A percentile compares a stretch with the other conserved stretches of the same genome.
Conservation (phyloP, 2,329 filamentous ascomycete genomes). For the Sordariomycetes sp. region DNA sequence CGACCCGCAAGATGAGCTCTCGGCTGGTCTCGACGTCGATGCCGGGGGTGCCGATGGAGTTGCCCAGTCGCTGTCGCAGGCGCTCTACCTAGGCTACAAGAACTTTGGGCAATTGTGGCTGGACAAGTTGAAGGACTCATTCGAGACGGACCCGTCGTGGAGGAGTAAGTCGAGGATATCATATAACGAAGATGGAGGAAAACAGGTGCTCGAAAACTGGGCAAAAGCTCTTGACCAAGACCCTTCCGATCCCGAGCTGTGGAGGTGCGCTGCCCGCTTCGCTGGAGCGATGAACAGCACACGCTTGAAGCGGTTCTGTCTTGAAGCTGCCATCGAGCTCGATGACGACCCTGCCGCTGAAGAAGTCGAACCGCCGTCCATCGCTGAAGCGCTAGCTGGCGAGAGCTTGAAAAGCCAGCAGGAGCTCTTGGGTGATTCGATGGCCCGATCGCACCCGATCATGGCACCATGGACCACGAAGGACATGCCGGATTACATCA, state of each 20-base stretch:
- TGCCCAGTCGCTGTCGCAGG: conserved; percentile 76
- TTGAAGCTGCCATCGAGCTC: conserved; percentile 57
- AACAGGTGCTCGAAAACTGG: conserved; percentile 46
- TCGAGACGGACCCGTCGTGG: conserved; percentile 43
- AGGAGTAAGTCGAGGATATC: conserved; percentile 13
- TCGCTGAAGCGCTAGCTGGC: conserved; percentile 55
- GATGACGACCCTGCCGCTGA: conserved; percentile 56
- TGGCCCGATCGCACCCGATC: conserved; percentile 50
- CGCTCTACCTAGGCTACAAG: conserved; percentile 88
- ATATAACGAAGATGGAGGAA: conserved; percentile 23
- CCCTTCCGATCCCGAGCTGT: conserved; percentile 58
- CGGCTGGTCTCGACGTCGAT: conserved; percentile 42
- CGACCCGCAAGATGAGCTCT: conserved; percentile 33
- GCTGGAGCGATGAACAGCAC: conserved; percentile 47
- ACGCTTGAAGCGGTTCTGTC: conserved; percentile 50
- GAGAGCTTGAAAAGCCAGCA: conserved; percentile 51
- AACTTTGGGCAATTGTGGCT: conserved; percentile 88
- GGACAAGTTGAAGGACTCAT: conserved; percentile 41
- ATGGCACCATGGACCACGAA: conserved; percentile 48
- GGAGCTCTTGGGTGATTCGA: conserved; percentile 41
- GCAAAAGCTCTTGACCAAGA: conserved; percentile 52
- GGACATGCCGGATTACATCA: conserved; percentile 39
- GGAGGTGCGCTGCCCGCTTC: conserved; percentile 50
- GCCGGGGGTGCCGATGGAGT: conserved; percentile 61
- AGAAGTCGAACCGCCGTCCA: conserved; percentile 52